These are phyloP conservation scores for Baeospora myosura DNA, from an alignment of 1,284 basidiomycete species.

Conservation along the genomic window DNA sequence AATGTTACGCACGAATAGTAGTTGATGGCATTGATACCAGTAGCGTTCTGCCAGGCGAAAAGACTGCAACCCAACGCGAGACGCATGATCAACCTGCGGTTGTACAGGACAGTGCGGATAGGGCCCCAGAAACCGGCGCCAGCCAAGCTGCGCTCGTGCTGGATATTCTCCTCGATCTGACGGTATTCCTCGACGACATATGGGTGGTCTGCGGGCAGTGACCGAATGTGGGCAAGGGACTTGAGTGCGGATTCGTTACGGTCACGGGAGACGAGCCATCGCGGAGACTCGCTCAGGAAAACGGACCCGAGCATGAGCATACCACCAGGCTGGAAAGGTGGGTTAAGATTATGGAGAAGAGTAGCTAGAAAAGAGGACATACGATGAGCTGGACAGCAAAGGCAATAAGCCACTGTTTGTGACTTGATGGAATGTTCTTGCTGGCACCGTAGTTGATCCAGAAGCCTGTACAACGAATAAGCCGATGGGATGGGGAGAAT, in stretches of 20 bases:
- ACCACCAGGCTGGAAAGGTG: conserved; percentile 30
- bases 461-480: conserved; percentile 25
- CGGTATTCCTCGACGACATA: conserved; percentile 32
- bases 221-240: conserved; percentile 33
- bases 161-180: conserved; percentile 22
- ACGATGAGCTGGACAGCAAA: conserved; percentile 43
- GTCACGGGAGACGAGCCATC: conserved; percentile 40
- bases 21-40: conserved; percentile 35
- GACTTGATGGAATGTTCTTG: conserved; percentile 26
- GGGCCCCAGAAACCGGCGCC: conserved; percentile 28
- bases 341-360: background rate
- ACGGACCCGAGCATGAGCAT: conserved; percentile 33
- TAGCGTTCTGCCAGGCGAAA: conserved; percentile 29
- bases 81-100: conserved; percentile 19
- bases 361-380: conserved; percentile 5
- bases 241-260: conserved; percentile 28
- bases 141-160: conserved; percentile 23
- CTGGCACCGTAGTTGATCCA: conserved; percentile 43
- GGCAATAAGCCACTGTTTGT: conserved; percentile 40
- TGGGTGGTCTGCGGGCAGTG: conserved; percentile 28
- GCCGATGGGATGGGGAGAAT: background rate
- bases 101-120: conserved; percentile 22
- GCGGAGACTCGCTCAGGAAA: conserved; percentile 41
- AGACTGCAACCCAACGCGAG: conserved; percentile 23
- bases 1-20: conserved; percentile 29